Percentiles rank a stretch among this genome's conserved stretches.
phyloP scores from a whole-genome alignment of 2,329 filamentous ascomycete genomes.

The Chrysosphaeria jannelii region DNA sequence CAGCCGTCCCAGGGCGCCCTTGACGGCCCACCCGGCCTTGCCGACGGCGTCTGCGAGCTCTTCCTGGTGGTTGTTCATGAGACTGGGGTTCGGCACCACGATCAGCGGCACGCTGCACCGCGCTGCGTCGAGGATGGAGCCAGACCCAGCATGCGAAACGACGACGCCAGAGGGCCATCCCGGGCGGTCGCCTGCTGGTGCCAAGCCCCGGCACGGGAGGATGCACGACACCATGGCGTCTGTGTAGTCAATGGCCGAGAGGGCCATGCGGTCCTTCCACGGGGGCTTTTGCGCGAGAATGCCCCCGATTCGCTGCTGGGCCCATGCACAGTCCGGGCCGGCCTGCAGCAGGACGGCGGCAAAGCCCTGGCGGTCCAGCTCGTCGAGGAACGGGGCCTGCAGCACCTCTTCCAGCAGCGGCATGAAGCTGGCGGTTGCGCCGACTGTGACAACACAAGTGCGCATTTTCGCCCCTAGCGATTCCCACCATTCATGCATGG shows the following conservation, averaged over 20 bases:
- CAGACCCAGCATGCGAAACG: conserved; percentile 75
- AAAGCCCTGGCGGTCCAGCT: conserved; percentile 28
- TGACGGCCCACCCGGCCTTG: conserved; percentile 44
- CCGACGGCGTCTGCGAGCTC: conserved; percentile 59
- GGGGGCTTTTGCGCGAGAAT: no score
- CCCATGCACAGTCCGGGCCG: conserved; percentile 33
- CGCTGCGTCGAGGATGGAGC: conserved; percentile 62
- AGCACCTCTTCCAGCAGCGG: conserved; percentile 37
- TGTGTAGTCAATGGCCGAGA: conserved; percentile 30
- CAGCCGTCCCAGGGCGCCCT: conserved; percentile 15
- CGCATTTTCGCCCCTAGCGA: no score
- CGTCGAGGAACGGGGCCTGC: conserved; percentile 25
- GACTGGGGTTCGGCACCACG: conserved; percentile 55
- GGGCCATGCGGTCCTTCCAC: conserved; percentile 1
- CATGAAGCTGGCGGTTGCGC: conserved; percentile 65
- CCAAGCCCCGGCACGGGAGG: conserved; percentile 17
- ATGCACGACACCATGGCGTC: conserved; percentile 29
- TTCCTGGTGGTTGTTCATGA: conserved; percentile 74
- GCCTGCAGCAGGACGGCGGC: conserved; percentile 54
- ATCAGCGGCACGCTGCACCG: conserved; percentile 47
- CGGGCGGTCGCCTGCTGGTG: conserved; percentile 7
- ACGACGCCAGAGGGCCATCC: conserved; percentile 32
- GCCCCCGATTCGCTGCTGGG: conserved; percentile 9
- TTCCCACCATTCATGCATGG: no score
- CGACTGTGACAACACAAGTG: conserved; percentile 77